Conservation (phyloP, 2,329 filamentous ascomycete species). For the Calonectria pseudoturangicola region DNA sequence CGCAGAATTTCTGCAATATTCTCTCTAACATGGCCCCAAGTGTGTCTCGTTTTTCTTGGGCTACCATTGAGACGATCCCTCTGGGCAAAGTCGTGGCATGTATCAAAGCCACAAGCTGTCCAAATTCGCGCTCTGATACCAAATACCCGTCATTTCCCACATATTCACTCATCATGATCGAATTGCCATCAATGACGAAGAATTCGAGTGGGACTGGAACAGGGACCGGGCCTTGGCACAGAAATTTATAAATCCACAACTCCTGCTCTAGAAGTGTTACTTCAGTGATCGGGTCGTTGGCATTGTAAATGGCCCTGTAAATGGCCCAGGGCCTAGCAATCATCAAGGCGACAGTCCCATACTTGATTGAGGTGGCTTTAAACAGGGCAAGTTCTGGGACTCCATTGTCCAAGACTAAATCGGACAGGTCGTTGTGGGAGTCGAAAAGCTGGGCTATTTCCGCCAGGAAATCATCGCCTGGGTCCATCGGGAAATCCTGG, state of each 20-base stretch:
- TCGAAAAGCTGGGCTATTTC: not conserved
- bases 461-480: not conserved
- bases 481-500: not conserved
- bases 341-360: constrained; percentile 1
- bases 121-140: not conserved
- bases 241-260: not conserved
- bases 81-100: not conserved
- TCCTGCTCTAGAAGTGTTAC: constrained; percentile 11
- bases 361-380: not conserved
- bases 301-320: not conserved
- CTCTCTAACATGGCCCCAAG: not conserved
- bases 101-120: constrained; percentile 8
- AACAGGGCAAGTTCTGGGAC: not conserved
- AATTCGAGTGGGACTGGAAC: not conserved
- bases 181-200: not conserved
- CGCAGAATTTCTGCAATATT: not conserved
- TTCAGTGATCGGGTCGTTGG: not conserved
- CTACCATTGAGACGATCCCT: not conserved
- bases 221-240: not conserved
- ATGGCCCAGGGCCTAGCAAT: not conserved
- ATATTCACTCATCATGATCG: constrained; percentile 6
- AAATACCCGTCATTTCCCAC: not conserved
- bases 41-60: not conserved
- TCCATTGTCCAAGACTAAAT: not conserved
- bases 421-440: not conserved